phyloP scores from a whole-genome alignment of 768 basidiomycete species.

The Phanerodontia chrysosporium region DNA sequence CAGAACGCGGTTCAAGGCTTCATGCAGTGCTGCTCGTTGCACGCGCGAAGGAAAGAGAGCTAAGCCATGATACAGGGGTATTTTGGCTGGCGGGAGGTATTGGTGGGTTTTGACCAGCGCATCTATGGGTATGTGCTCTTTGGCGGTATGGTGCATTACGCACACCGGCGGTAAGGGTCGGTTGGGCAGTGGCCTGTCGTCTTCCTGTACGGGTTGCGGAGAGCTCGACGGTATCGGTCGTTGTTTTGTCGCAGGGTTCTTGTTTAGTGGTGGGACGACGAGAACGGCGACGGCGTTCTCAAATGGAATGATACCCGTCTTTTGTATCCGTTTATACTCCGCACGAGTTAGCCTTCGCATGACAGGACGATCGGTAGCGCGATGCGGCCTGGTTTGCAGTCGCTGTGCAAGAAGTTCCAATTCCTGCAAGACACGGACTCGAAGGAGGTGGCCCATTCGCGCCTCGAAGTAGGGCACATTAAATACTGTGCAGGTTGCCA shows the following conservation, averaged over 20 bases:
- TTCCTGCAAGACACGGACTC: slow-evolving; percentile 73
- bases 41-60: slow-evolving; percentile 56
- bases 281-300: slow-evolving; percentile 61
- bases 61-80: slow-evolving; percentile 70
- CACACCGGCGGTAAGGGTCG: slow-evolving; percentile 24
- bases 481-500: not conserved
- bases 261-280: slow-evolving; percentile 63
- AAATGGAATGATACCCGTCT: slow-evolving; percentile 44
- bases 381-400: slow-evolving; percentile 31
- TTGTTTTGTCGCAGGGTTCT: slow-evolving; percentile 40
- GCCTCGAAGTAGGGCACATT: slow-evolving; percentile 33
- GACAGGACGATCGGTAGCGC: slow-evolving; percentile 28
- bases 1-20: slow-evolving; percentile 44
- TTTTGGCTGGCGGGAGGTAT: slow-evolving; percentile 28
- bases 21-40: slow-evolving; percentile 59
- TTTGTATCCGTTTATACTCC: slow-evolving; percentile 50
- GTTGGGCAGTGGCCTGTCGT: not conserved
- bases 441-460: slow-evolving; percentile 61
- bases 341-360: slow-evolving; percentile 61
- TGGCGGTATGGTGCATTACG: slow-evolving; percentile 23
- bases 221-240: slow-evolving; percentile 30
- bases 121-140: slow-evolving; percentile 7
- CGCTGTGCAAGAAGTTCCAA: slow-evolving; percentile 52
- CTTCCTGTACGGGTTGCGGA: not conserved
- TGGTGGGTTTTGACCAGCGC: slow-evolving; percentile 1